A percentile compares a stretch with the other conserved stretches of the same genome.
phyloP scores from a whole-genome alignment of 352 stramenopile species.

The Lagenidium giganteum region DNA sequence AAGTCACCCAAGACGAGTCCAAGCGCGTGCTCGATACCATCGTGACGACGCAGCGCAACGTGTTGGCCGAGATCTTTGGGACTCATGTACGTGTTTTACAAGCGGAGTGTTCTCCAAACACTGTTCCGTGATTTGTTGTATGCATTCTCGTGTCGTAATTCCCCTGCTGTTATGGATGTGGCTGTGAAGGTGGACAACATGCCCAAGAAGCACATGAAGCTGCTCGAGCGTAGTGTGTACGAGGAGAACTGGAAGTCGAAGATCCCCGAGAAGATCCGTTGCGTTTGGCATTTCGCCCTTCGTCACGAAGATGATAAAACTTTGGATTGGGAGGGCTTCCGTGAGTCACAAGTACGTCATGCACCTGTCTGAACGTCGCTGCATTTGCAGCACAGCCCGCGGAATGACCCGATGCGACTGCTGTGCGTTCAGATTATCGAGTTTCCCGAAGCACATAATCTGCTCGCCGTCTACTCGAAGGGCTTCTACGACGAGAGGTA shows the following conservation, averaged over 20 bases:
- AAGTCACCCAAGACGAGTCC: constrained; percentile 51
- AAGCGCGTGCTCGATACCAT: constrained; percentile 57
- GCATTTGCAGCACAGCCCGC: not conserved
- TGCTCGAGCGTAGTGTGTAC: constrained; percentile 35
- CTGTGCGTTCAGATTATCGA: constrained; percentile 9
- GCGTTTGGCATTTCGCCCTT: constrained; percentile 64
- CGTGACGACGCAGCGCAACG: constrained; percentile 42
- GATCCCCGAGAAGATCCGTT: constrained; percentile 70
- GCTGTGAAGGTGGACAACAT: constrained; percentile 37
- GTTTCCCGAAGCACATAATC: constrained; percentile 50
- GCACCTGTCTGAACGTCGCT: not conserved
- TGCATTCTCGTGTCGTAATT: not conserved
- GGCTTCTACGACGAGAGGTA: constrained; percentile 63
- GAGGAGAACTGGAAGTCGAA: constrained; percentile 70
- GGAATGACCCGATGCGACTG: not conserved
- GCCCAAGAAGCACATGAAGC: constrained; percentile 58
- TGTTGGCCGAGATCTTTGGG: constrained; percentile 57
- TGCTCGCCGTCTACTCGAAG: constrained; percentile 64
- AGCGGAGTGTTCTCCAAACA: too few relatives aligned
- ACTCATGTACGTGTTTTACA: constrained; percentile 32
- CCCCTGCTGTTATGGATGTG: not conserved
- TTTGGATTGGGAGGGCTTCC: constrained; percentile 53
- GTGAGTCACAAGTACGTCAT: constrained; percentile 42
- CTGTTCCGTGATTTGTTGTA: not conserved
- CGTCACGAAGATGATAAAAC: constrained; percentile 56